Conservation (phyloP, 2,329 filamentous ascomycete genomes). For the Xylaria sp. region DNA sequence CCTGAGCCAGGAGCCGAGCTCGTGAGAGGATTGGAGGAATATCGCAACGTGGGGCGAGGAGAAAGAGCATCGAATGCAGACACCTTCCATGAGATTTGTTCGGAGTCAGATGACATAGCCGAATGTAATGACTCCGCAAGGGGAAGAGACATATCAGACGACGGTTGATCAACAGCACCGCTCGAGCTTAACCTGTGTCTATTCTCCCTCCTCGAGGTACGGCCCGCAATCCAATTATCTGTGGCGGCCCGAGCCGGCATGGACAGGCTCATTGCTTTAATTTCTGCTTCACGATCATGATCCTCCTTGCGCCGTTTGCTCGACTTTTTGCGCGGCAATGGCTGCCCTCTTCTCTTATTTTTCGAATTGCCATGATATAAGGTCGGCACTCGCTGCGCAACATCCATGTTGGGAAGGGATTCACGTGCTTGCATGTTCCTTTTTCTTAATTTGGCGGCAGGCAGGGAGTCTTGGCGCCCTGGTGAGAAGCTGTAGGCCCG, state of each 20-base stretch:
- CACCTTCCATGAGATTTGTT: slow-evolving; percentile 81
- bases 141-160: slow-evolving; percentile 80
- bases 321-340: slow-evolving; percentile 74
- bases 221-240: slow-evolving; percentile 69
- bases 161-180: slow-evolving; percentile 68
- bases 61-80: slow-evolving; percentile 83
- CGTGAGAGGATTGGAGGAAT: slow-evolving; percentile 72
- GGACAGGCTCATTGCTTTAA: slow-evolving; percentile 82
- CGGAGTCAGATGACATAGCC: slow-evolving; percentile 78
- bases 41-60: slow-evolving; percentile 85
- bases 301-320: slow-evolving; percentile 83
- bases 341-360: slow-evolving; percentile 69
- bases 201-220: slow-evolving; percentile 70
- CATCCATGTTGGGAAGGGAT: slow-evolving; percentile 38
- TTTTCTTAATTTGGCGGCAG: slow-evolving; percentile 51
- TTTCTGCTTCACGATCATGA: slow-evolving; percentile 84
- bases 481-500: slow-evolving; percentile 72
- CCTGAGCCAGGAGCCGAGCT: slow-evolving; percentile 58
- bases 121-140: slow-evolving; percentile 80
- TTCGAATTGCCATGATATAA: slow-evolving; percentile 63
- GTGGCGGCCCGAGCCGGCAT: slow-evolving; percentile 72
- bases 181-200: slow-evolving; percentile 69
- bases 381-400: slow-evolving; percentile 58
- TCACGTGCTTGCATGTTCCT: slow-evolving; percentile 39
- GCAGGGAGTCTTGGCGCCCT: slow-evolving; percentile 66